These are phyloP conservation scores for Agrostemma githago DNA, from an alignment of 148 eudicot genomes.

Conservation along the genomic window DNA sequence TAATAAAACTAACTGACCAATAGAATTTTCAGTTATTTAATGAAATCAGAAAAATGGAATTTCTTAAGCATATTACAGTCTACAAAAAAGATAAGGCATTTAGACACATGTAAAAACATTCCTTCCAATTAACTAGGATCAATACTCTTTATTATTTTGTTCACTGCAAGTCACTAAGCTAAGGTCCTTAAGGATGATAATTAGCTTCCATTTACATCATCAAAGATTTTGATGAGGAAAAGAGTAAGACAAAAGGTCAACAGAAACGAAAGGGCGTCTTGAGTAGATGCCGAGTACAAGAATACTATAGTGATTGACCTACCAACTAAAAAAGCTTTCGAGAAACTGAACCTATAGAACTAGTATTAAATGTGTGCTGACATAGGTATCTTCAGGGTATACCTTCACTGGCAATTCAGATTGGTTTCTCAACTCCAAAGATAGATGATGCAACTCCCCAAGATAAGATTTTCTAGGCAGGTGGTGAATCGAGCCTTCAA, in stretches of 20 bases:
- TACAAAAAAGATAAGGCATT: background rate
- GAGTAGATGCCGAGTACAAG: background rate
- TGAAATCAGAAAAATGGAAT: background rate
- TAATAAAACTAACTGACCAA: background rate
- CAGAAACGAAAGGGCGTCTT: background rate
- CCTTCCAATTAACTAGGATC: background rate
- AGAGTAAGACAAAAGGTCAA: background rate
- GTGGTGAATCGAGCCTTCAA: constrained; percentile 65
- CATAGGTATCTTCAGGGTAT: constrained; percentile 13
- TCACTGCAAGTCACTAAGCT: background rate
- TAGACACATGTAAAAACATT: background rate
- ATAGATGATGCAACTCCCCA: constrained; percentile 72
- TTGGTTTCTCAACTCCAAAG: constrained; percentile 72
- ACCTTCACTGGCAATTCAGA: constrained; percentile 74
- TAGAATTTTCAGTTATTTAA: background rate
- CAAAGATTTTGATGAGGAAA: background rate
- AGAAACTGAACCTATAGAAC: background rate
- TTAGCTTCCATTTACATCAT: background rate
- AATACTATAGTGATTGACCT: no score
- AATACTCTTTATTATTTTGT: background rate
- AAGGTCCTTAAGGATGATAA: background rate
- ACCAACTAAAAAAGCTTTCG: background rate
- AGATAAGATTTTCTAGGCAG: constrained; percentile 65
- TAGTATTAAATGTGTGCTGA: background rate
- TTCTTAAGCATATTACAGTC: background rate